Percentiles rank a stretch among this genome's conserved stretches.
Conservation (phyloP, 2,329 filamentous ascomycete genomes). For the Trichoderma arundinaceum region DNA sequence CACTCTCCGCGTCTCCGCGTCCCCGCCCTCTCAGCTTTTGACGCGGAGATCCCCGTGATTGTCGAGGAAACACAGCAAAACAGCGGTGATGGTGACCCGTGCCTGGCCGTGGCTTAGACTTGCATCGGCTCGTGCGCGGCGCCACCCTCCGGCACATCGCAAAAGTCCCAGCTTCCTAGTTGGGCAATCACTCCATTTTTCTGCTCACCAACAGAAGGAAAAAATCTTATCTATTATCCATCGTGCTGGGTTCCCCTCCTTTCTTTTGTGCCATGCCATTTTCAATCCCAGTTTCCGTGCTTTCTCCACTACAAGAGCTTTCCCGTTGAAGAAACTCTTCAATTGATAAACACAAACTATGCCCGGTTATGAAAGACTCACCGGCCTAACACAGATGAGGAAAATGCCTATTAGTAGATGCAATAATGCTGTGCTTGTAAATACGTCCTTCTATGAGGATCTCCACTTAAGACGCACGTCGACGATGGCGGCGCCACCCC, state of each 20-base stretch:
- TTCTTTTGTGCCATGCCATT: background rate
- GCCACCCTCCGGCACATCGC: conserved; percentile 21
- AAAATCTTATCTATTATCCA: background rate
- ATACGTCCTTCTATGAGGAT: no score
- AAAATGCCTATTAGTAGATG: no score
- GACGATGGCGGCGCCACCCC: conserved; percentile 2
- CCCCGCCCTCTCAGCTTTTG: no score
- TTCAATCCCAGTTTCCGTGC: background rate
- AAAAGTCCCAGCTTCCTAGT: conserved; percentile 31
- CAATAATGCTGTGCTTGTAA: background rate
- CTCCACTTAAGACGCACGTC: background rate
- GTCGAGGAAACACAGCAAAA: background rate
- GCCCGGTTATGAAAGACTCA: no score
- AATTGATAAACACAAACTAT: no score
- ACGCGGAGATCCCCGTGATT: no score
- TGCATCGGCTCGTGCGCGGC: conserved; percentile 1
- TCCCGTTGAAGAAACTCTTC: no score
- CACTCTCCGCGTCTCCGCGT: no score
- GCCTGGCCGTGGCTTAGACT: background rate
- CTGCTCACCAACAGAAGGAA: background rate
- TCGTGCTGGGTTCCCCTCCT: conserved; percentile 1
- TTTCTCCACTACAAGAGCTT: background rate
- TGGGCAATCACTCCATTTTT: conserved; percentile 13
- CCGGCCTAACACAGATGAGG: no score
- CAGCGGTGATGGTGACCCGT: background rate